phyloP scores from a whole-genome alignment of 176 grass and related monocot species.

The Aegilops speltoides region DNA sequence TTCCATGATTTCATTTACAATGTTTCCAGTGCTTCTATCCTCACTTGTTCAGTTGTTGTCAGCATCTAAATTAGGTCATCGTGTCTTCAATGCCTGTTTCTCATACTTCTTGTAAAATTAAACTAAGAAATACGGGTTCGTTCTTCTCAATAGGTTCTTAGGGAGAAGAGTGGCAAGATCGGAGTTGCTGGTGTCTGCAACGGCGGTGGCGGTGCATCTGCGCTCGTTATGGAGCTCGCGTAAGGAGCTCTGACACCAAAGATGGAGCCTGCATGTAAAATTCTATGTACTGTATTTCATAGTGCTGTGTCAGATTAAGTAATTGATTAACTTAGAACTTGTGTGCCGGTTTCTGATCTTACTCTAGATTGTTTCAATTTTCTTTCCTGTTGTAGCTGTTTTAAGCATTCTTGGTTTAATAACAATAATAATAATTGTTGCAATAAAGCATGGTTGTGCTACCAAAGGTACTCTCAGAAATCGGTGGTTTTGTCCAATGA shows the following conservation, averaged over 20 bases:
- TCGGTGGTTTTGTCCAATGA: background rate
- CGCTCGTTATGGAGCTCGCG: constrained; percentile 63
- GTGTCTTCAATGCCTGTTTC: background rate
- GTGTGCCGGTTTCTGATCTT: background rate
- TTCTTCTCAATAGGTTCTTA: constrained; percentile 54
- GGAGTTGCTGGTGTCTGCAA: constrained; percentile 92
- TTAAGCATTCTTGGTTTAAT: background rate
- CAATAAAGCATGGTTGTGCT: constrained; percentile 17
- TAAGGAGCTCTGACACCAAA: constrained; percentile 6
- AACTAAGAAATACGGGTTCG: background rate
- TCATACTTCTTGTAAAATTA: background rate
- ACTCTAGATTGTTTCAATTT: background rate
- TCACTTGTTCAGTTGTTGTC: background rate
- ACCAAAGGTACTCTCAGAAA: background rate
- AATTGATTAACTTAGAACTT: background rate
- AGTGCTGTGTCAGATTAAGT: background rate
- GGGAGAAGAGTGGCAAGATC: constrained; percentile 61
- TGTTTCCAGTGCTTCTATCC: background rate
- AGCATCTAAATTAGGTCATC: background rate
- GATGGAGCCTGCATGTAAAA: background rate
- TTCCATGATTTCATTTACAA: background rate
- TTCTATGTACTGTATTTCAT: background rate
- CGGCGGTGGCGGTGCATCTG: constrained; percentile 89
- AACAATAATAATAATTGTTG: background rate
- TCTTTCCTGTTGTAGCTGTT: background rate